Percentiles rank a stretch among this genome's conserved stretches.
Evolutionary conservation across 1,139 yeast genomes (phyloP).

Genomic region (Debaryomycetaceae sp.): DNA sequence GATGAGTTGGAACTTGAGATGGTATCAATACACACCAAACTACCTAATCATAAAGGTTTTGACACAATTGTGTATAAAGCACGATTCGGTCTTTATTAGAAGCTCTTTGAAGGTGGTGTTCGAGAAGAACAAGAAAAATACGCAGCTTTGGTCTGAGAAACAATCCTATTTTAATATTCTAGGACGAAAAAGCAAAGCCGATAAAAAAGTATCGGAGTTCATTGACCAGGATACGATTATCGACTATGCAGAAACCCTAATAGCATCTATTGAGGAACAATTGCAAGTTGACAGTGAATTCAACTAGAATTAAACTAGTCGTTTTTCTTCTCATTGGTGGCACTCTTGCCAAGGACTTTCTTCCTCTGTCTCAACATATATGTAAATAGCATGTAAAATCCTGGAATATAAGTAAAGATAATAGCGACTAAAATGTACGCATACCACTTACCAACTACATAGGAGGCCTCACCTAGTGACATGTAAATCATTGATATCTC

Average conservation of each 20-base stretch:
- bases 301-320: constrained; percentile 8
- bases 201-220: constrained; percentile 20
- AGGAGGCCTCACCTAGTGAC: constrained; percentile 62
- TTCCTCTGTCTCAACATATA: constrained; percentile 89
- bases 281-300: constrained; percentile 1
- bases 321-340: constrained; percentile 16
- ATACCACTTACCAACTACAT: constrained; percentile 48
- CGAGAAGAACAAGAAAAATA: constrained; percentile 26
- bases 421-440: constrained; percentile 53
- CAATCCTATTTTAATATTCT: constrained; percentile 4
- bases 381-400: constrained; percentile 76
- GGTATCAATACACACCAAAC: constrained; percentile 40
- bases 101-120: constrained; percentile 32
- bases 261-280: constrained; percentile 28
- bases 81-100: constrained; percentile 31
- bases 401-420: constrained; percentile 75
- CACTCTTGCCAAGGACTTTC: constrained; percentile 51
- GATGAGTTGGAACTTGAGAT: constrained; percentile 38
- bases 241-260: constrained; percentile 27
- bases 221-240: constrained; percentile 32
- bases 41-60: constrained; percentile 28
- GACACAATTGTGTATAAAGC: constrained; percentile 25
- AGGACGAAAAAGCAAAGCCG: constrained; percentile 5
- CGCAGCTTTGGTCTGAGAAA: constrained; percentile 8
- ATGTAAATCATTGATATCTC: constrained; percentile 71